Percentiles rank a stretch among this genome's conserved stretches.
These are phyloP conservation scores for Ogataea hybrid DNA, from an alignment of 1,139 yeast species.

Conservation along the genomic window DNA sequence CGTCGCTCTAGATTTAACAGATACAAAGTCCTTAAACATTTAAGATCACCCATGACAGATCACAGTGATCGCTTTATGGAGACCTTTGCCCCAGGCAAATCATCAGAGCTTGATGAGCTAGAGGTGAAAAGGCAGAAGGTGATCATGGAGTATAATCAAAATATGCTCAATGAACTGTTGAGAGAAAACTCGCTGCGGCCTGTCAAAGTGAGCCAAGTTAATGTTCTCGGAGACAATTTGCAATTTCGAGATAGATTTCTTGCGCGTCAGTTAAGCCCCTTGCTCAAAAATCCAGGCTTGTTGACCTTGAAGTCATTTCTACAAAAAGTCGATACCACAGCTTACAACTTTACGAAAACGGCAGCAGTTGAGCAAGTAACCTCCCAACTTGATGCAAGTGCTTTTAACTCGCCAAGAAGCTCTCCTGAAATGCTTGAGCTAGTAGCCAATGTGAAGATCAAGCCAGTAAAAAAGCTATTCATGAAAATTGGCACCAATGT, in stretches of 20 bases:
- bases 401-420: slow-evolving; percentile 14
- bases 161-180: slow-evolving; percentile 43
- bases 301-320: slow-evolving; percentile 41
- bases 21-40: too few relatives aligned
- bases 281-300: slow-evolving; percentile 34
- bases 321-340: slow-evolving; percentile 41
- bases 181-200: slow-evolving; percentile 44
- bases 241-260: slow-evolving; percentile 52
- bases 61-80: slow-evolving; percentile 24
- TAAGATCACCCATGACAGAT: slow-evolving; percentile 9
- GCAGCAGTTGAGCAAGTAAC: slow-evolving; percentile 32
- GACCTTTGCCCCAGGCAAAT: slow-evolving; percentile 13
- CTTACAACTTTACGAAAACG: slow-evolving; percentile 40
- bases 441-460: slow-evolving; percentile 53
- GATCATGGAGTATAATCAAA: slow-evolving; percentile 38
- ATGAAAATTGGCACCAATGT: slow-evolving; percentile 93
- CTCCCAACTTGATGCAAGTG: slow-evolving; percentile 29
- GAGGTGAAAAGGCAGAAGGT: slow-evolving; percentile 24
- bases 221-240: slow-evolving; percentile 50
- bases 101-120: slow-evolving; percentile 14
- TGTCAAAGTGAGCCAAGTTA: slow-evolving; percentile 45
- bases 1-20: slow-evolving; percentile 6
- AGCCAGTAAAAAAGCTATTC: slow-evolving; percentile 63
- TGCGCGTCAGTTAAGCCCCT: slow-evolving; percentile 51
- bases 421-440: slow-evolving; percentile 39